Evolutionary conservation across 495 filamentous ascomycete genomes (phyloP).

Genomic region (Diplogelasinospora grovesii): DNA sequence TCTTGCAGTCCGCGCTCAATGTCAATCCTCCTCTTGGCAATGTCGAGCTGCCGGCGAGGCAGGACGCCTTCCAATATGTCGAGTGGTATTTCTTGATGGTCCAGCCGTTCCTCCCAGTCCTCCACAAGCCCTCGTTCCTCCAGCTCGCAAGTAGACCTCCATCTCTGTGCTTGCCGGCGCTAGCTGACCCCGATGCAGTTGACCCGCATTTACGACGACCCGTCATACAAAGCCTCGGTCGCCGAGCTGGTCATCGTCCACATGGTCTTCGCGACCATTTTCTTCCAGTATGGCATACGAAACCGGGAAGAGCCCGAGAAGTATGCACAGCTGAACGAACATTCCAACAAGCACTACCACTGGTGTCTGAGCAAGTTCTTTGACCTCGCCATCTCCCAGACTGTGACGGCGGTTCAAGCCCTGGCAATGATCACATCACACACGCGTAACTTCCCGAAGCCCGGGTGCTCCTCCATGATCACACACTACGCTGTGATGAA

Average conservation of each 20-base stretch:
- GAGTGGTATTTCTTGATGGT: constrained; percentile 68
- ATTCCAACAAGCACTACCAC: constrained; percentile 69
- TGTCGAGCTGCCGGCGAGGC: constrained; percentile 48
- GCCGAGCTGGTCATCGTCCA: constrained; percentile 67
- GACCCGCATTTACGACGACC: constrained; percentile 56
- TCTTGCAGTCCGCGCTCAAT: constrained; percentile 54
- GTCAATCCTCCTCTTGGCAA: constrained; percentile 48
- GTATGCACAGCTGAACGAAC: constrained; percentile 45
- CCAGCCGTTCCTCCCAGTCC: constrained; percentile 63
- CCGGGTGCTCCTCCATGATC: constrained; percentile 61
- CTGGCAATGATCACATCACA: constrained; percentile 61
- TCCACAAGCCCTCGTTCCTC: constrained; percentile 66
- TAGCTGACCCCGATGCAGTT: constrained; percentile 34
- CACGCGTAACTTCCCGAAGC: constrained; percentile 71
- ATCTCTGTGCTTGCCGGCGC: not conserved
- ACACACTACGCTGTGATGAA: constrained; percentile 52
- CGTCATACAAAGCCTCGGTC: constrained; percentile 49
- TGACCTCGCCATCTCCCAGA: constrained; percentile 51
- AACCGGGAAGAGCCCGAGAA: constrained; percentile 51
- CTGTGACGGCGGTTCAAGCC: constrained; percentile 61
- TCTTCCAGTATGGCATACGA: constrained; percentile 62
- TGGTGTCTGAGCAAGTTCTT: constrained; percentile 62
- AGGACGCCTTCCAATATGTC: constrained; percentile 55
- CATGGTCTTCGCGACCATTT: constrained; percentile 71
- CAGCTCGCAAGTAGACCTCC: constrained; percentile 43